These are phyloP conservation scores for Tetrastigma voinierianum DNA, from an alignment of 164 flowering plant species.

Conservation along the genomic window DNA sequence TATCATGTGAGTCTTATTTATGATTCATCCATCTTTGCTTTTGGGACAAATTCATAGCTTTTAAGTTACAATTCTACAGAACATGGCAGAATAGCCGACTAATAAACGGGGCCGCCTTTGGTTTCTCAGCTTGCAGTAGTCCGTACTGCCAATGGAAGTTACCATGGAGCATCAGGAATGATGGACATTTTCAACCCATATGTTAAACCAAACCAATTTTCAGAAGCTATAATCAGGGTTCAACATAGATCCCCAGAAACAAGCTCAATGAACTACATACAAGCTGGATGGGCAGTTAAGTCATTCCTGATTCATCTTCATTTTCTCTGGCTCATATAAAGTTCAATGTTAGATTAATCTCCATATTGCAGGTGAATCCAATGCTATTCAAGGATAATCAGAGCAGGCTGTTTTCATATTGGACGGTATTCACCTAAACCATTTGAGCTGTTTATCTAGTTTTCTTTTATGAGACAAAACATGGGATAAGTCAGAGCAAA, in stretches of 20 bases:
- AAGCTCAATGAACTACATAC: neutral
- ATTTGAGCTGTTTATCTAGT: too few species aligned
- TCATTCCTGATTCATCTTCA: neutral
- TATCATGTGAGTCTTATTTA: too few species aligned
- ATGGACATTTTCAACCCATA: neutral
- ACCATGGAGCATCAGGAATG: neutral
- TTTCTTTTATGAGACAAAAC: too few species aligned
- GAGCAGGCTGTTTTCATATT: slow-evolving; percentile 7
- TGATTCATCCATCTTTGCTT: too few species aligned
- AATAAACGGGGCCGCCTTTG: too few species aligned
- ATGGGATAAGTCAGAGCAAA: too few species aligned
- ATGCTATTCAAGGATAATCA: neutral
- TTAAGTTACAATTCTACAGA: too few species aligned
- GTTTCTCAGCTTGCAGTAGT: too few species aligned
- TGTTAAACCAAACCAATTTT: neutral
- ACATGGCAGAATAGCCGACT: too few species aligned
- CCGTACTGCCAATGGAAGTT: too few species aligned
- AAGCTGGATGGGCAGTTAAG: slow-evolving; percentile 1
- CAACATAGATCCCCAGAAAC: neutral
- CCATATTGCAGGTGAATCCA: slow-evolving; percentile 6
- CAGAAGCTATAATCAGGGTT: neutral
- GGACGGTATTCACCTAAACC: slow-evolving; percentile 13
- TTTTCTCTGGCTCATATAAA: neutral
- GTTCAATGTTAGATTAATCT: neutral
- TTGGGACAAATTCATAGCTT: too few species aligned